phyloP scores from a whole-genome alignment of 345 rosid species.

The Eucalyptus dawsonii region DNA sequence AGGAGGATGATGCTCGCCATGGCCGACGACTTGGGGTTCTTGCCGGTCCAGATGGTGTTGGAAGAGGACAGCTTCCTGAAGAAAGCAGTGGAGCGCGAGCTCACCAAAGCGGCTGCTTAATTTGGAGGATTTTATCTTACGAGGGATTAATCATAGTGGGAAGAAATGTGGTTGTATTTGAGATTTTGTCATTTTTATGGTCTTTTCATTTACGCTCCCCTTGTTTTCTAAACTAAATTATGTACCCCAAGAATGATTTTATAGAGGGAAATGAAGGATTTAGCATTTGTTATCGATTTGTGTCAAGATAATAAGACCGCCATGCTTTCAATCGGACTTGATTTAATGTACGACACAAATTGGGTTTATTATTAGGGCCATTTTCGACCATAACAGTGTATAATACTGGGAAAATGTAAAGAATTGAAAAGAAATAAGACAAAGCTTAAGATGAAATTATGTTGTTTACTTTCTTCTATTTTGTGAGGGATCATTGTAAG shows the following conservation, averaged over 20 bases:
- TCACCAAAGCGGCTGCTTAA: neutral
- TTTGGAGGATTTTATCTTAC: neutral
- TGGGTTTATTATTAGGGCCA: neutral
- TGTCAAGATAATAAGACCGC: neutral
- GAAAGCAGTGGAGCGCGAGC: slow-evolving; percentile 34
- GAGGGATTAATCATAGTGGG: neutral
- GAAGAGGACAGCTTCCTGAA: slow-evolving; percentile 34
- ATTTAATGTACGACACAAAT: neutral
- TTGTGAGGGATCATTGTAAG: neutral
- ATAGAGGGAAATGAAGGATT: neutral
- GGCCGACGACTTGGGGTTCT: slow-evolving; percentile 12
- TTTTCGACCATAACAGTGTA: neutral
- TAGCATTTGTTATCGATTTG: neutral
- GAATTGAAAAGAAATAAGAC: neutral
- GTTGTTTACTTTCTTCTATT: neutral
- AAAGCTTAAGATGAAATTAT: neutral
- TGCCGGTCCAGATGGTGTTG: slow-evolving; percentile 35
- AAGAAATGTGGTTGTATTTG: neutral
- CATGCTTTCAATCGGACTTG: neutral
- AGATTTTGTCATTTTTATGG: neutral
- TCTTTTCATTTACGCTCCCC: neutral
- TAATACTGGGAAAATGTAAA: neutral
- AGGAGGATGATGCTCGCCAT: slow-evolving; percentile 2
- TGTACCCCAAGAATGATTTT: neutral
- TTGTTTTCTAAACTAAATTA: neutral